Base-by-base conservation (phyloP, 1,139 yeast species). In the Suhomyces ambrosiae region DNA sequence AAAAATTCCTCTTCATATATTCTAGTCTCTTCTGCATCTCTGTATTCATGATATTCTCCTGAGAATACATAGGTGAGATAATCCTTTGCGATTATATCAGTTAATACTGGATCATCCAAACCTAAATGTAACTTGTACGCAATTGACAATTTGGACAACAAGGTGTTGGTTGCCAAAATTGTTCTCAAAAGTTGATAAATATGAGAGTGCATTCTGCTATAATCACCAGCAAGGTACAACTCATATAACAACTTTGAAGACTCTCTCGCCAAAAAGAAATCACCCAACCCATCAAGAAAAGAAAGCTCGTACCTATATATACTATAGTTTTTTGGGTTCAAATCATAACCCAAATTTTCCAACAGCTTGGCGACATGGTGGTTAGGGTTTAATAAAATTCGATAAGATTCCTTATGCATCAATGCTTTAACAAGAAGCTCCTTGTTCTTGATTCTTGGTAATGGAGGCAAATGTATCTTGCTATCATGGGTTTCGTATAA, bases 281-380 rank as follows among this genome's bases (percentile, higher is more conserved):
- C 76, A 0, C 76, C 76, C 36, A 70, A 58, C 0, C 76, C 76
- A 45, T 70, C 76, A 37, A 66, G 59, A 36, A 68, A 65, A n/a
- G 72, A 67, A 27, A 69, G 55, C 39, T 68, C 74, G 41, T 64
- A 58, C 30, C 69, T 51, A 22, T 65, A 49, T 4, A 63, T 49
- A 10, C 49, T 50, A 35, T 55, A 53, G n/a, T 49, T 52, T 23
- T 47, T 42, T 8, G 41, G 46, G 21, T 54, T 52, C 12, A 56
- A 39, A n/a, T 49, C 53, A 27, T 52, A 50, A 1, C 48, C 50
- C 16, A 41, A 23, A 5, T 29, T 37, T 2, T 33, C 23, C 46
- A 70, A 52, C n/a, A 42, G 40, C n/a, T 44, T 35, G 8, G 63
- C 60, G 35, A 70, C 60, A 1, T 48, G 44, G 44, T 70, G 75